phyloP scores from a whole-genome alignment of 352 stramenopile genomes.

The Phytophthora syringae region DNA sequence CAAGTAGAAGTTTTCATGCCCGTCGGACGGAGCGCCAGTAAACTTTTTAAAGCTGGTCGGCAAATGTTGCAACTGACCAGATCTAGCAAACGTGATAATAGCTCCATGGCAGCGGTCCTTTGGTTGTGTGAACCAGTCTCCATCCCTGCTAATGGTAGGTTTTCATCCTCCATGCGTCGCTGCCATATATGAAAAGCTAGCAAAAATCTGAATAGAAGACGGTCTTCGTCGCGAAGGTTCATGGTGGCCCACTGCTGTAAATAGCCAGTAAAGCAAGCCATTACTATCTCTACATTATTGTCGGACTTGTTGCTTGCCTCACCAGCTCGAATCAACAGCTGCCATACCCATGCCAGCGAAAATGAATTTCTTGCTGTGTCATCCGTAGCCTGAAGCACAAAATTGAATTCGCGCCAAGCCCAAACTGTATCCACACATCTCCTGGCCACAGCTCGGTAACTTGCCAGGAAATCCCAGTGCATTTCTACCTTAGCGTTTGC shows the following conservation, averaged over 20 bases:
- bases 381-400: background rate
- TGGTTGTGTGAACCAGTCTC: background rate
- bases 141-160: background rate
- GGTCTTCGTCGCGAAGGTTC: constrained; percentile 41
- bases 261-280: constrained; percentile 29
- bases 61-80: constrained; percentile 7
- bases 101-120: background rate
- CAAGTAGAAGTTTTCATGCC: constrained; percentile 25
- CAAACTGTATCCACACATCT: constrained; percentile 44
- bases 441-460: constrained; percentile 34
- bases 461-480: constrained; percentile 28
- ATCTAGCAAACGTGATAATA: constrained; percentile 20
- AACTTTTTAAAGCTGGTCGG: constrained; percentile 17
- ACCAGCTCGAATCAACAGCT: constrained; percentile 32
- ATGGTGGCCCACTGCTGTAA: constrained; percentile 26
- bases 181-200: constrained; percentile 46
- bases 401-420: constrained; percentile 42
- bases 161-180: constrained; percentile 22
- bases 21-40: constrained; percentile 33
- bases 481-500: constrained; percentile 42
- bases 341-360: constrained; percentile 47
- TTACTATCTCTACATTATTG: constrained; percentile 27
- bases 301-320: constrained; percentile 26
- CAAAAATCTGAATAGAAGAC: constrained; percentile 46
- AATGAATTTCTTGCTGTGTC: background rate